A percentile compares a stretch with the other conserved stretches of the same genome.
phyloP scores from a whole-genome alignment of 1,284 basidiomycete genomes.

The Moesziomyces sp. region DNA sequence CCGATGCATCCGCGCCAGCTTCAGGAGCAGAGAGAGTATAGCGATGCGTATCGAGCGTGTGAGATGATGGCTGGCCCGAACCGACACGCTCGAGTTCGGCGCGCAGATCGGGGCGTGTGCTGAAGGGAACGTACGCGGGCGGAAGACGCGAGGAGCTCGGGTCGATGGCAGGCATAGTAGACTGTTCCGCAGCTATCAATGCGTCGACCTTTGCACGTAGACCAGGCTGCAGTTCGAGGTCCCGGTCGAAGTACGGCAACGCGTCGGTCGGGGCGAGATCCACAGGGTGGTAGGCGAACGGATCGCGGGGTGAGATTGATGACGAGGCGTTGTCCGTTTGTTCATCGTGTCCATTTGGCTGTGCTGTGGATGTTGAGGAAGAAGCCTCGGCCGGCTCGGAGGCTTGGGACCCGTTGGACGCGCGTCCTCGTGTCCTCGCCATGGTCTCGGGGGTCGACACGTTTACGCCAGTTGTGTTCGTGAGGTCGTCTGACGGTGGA shows the following conservation, averaged over 20 bases:
- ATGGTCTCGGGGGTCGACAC: slow-evolving; percentile 3
- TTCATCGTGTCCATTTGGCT: neutral
- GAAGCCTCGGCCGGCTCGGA: slow-evolving; percentile 18
- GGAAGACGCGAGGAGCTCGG: slow-evolving; percentile 74
- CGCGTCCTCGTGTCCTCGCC: slow-evolving; percentile 17
- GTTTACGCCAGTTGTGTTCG: too few species aligned
- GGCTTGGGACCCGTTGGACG: slow-evolving; percentile 26
- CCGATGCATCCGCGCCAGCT: slow-evolving; percentile 73
- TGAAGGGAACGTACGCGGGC: slow-evolving; percentile 76
- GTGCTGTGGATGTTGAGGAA: neutral
- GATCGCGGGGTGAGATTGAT: slow-evolving; percentile 4
- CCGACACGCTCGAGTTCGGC: slow-evolving; percentile 60
- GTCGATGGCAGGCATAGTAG: slow-evolving; percentile 71
- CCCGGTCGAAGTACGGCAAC: slow-evolving; percentile 93
- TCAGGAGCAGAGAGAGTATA: slow-evolving; percentile 82
- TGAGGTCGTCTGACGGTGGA: too few species aligned
- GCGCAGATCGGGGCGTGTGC: slow-evolving; percentile 29
- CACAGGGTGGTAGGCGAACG: slow-evolving; percentile 28
- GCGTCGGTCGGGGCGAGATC: slow-evolving; percentile 73
- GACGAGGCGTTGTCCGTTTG: neutral
- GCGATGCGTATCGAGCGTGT: slow-evolving; percentile 80
- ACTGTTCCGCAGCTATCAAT: slow-evolving; percentile 77
- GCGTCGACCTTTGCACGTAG: slow-evolving; percentile 79
- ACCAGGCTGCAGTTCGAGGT: slow-evolving; percentile 80
- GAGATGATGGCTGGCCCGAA: slow-evolving; percentile 71